phyloP scores from a whole-genome alignment of 202 grass and related monocot genomes.

The Bolboschoenoplectus hybrid region DNA sequence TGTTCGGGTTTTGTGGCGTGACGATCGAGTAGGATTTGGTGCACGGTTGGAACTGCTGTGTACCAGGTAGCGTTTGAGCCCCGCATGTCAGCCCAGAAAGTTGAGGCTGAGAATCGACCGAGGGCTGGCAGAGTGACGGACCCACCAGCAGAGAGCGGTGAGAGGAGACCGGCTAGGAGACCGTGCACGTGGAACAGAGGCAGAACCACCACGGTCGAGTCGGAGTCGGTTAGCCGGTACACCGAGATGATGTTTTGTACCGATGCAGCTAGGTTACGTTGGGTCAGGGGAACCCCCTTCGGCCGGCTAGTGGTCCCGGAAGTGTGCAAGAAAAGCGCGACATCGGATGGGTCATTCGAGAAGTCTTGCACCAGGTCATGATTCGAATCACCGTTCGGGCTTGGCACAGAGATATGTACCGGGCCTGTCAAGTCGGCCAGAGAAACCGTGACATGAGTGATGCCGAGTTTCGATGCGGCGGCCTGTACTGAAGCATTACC shows the following conservation, averaged over 20 bases:
- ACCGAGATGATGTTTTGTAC: slow-evolving; percentile 67
- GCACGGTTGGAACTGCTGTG: slow-evolving; percentile 87
- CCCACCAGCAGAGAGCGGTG: slow-evolving; percentile 61
- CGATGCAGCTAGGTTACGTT: slow-evolving; percentile 84
- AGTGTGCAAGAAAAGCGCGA: slow-evolving; percentile 88
- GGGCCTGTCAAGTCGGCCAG: slow-evolving; percentile 41
- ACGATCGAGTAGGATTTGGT: slow-evolving; percentile 93
- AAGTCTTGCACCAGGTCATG: not conserved
- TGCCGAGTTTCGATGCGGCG: slow-evolving; percentile 52
- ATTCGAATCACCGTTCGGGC: not conserved
- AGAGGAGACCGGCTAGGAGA: slow-evolving; percentile 64
- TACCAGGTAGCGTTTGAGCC: slow-evolving; percentile 70
- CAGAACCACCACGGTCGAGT: slow-evolving; percentile 78
- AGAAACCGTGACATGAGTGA: slow-evolving; percentile 44
- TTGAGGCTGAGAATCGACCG: slow-evolving; percentile 80
- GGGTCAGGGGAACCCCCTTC: slow-evolving; percentile 83
- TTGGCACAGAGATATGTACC: slow-evolving; percentile 42
- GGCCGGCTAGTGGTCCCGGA: slow-evolving; percentile 93
- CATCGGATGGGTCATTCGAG: slow-evolving; percentile 49
- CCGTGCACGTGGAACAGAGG: slow-evolving; percentile 96
- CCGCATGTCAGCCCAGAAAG: slow-evolving; percentile 90
- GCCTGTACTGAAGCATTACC: slow-evolving; percentile 63
- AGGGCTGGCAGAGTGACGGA: slow-evolving; percentile 53
- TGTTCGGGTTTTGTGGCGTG: slow-evolving; percentile 49
- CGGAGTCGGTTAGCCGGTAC: slow-evolving; percentile 56